Base-by-base conservation (phyloP, 116 monocot species). In the Posidonia oceanica region DNA sequence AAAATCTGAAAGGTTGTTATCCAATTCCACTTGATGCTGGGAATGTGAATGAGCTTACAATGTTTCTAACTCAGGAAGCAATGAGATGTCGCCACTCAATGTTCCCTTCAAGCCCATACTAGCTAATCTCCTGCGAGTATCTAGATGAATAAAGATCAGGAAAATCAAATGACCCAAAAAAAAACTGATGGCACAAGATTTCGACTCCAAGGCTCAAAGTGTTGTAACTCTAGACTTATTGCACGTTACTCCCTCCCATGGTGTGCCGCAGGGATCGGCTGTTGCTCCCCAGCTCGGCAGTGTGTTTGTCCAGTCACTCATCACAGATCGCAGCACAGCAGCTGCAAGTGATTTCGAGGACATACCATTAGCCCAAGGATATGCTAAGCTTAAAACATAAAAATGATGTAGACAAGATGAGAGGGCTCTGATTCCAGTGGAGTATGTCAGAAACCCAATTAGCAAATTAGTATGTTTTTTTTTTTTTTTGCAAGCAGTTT, bases 81-180 rank as follows among this genome's bases (percentile, higher is more conserved):
- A 79, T 0, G 84, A 80, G 11, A 89, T 85, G 73, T 84, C 81
- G 13, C 79, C 77, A 40, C 77, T 85, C 20, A 93, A 61, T 23
- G 72, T 77, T 8, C 93, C 93, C 76, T 83, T 76, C 48, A 93
- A 55, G 36, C 82, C 77, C 82, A 89, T 84, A 37, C 71, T 77
- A 5, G 86, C 74, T 39, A 93, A 53, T 77, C 63, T 83, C 77
- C 93, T 93, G 86, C 44, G 74, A 18, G 1, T 5, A 13, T 39
- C 52, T 20, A 57, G 17, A 7, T 17, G 21, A 59, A 23, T 58
- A 54, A 39, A 29, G 14, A 36, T 15, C 44, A 16, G 22, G 38
- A 54, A 22, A 18, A 29, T 29, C 29, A 1, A 29, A 29, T 29
- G 29, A 29, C 29, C 29, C 29, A n/a, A n/a, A n/a, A n/a, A 71